Evolutionary conservation across 2,329 filamentous ascomycete genomes (phyloP).

Genomic region (Xenoacremonium recifei): DNA sequence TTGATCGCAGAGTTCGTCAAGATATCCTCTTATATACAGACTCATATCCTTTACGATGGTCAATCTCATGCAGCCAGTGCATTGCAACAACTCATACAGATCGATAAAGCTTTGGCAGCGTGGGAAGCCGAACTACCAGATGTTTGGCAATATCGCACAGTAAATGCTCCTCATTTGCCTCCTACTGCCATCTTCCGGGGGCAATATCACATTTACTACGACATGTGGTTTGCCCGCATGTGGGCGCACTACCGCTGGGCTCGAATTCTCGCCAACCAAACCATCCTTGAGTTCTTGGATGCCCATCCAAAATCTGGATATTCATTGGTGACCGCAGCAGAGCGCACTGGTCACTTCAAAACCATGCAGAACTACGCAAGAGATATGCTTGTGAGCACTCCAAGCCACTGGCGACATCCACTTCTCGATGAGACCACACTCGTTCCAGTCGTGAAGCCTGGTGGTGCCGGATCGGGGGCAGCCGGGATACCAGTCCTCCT

Average conservation of each 20-base stretch:
- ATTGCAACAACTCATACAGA: conserved; percentile 37
- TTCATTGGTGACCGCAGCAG: conserved; percentile 27
- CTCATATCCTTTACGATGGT: conserved; percentile 36
- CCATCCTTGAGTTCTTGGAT: conserved; percentile 42
- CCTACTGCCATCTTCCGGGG: conserved; percentile 47
- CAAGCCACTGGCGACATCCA: conserved; percentile 53
- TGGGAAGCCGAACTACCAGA: conserved; percentile 36
- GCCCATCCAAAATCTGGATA: conserved; percentile 38
- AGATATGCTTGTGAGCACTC: conserved; percentile 45
- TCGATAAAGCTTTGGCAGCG: conserved; percentile 38
- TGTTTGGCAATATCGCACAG: conserved; percentile 37
- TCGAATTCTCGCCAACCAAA: conserved; percentile 52
- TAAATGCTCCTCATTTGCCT: conserved; percentile 32
- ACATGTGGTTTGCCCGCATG: conserved; percentile 52
- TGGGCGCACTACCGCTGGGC: conserved; percentile 62
- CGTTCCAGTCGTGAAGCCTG: conserved; percentile 32
- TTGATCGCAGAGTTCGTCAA: conserved; percentile 40
- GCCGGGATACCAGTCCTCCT: conserved; percentile 47
- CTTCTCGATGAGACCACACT: conserved; percentile 36
- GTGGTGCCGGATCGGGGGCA: conserved; percentile 44
- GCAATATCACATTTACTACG: conserved; percentile 54
- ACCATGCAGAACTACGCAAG: conserved; percentile 39
- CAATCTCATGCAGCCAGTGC: conserved; percentile 31
- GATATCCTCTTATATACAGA: conserved; percentile 35
- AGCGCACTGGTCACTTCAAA: conserved; percentile 30